These are phyloP conservation scores for Penicillium sp. DNA, from an alignment of 2,329 filamentous ascomycete genomes.

Conservation along the genomic window DNA sequence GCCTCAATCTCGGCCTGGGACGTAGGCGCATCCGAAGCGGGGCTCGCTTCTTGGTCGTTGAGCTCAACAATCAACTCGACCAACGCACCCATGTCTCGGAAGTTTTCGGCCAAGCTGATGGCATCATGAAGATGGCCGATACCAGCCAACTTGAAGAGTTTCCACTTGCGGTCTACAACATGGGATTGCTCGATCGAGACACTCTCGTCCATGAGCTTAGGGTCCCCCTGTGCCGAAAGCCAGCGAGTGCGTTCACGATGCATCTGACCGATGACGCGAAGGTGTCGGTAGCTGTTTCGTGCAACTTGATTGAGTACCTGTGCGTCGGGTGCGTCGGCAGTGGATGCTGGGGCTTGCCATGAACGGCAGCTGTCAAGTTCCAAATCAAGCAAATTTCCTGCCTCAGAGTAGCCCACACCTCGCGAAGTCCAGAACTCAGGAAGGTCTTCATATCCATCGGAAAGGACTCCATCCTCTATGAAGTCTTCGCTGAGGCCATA, in stretches of 20 bases:
- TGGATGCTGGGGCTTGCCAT: conserved; percentile 38
- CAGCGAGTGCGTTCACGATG: conserved; percentile 63
- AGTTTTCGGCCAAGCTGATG: conserved; percentile 63
- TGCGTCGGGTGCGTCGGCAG: conserved; percentile 34
- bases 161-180: conserved; percentile 45
- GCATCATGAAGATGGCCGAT: conserved; percentile 61
- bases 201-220: conserved; percentile 52
- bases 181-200: conserved; percentile 49
- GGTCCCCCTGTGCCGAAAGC: conserved; percentile 55
- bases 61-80: conserved; percentile 52
- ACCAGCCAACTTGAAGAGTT: conserved; percentile 50
- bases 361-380: conserved; percentile 44
- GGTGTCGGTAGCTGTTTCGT: conserved; percentile 54
- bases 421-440: conserved; percentile 85
- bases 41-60: conserved; percentile 39
- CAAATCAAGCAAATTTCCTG: conserved; percentile 41
- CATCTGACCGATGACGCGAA: conserved; percentile 60
- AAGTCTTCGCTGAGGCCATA: conserved; percentile 74
- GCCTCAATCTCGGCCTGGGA: conserved; percentile 35
- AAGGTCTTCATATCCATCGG: conserved; percentile 66
- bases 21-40: conserved; percentile 9
- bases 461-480: conserved; percentile 66
- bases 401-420: conserved; percentile 40
- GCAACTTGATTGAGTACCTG: conserved; percentile 51
- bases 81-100: conserved; percentile 64